Percentiles rank a stretch among this genome's conserved stretches.
phyloP scores from a whole-genome alignment of 192 early-diverging fungal species.

The Podila epicladia region DNA sequence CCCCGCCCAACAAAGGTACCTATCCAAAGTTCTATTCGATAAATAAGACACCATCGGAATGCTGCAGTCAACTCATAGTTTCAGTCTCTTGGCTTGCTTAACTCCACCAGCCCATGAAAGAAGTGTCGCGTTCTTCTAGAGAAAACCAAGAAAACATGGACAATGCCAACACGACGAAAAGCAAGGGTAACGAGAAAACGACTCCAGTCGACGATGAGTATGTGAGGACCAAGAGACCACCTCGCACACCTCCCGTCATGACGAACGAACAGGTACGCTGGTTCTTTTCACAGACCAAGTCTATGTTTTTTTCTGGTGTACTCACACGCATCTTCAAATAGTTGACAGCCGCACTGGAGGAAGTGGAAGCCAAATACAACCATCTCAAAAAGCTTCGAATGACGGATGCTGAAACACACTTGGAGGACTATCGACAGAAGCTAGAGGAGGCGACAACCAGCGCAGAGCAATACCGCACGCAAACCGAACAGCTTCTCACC shows the following conservation, averaged over 20 bases:
- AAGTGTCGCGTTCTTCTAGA: background rate
- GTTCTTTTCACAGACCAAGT: no score
- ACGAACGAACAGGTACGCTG: slow-evolving; percentile 1
- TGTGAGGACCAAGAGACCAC: background rate
- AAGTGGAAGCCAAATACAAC: slow-evolving; percentile 32
- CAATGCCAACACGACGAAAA: background rate
- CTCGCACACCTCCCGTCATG: background rate
- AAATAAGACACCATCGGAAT: no score
- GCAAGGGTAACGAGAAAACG: background rate
- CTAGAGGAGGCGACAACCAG: slow-evolving; percentile 39
- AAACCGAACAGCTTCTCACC: slow-evolving; percentile 37
- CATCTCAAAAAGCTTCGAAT: slow-evolving; percentile 31
- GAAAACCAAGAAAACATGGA: slow-evolving; percentile 7
- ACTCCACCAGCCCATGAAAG: slow-evolving; percentile 1
- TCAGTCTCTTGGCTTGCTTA: no score
- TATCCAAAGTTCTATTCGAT: no score
- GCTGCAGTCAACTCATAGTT: no score
- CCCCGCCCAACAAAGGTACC: background rate
- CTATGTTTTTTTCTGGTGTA: background rate
- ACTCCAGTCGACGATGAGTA: background rate
- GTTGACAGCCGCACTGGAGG: slow-evolving; percentile 21
- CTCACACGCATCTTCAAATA: background rate
- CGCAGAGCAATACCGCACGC: slow-evolving; percentile 34
- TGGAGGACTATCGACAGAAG: slow-evolving; percentile 25
- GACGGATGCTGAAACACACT: slow-evolving; percentile 35